Evolutionary conservation across 768 basidiomycete genomes (phyloP).

Genomic region (Candolleomyces aberdarensis): DNA sequence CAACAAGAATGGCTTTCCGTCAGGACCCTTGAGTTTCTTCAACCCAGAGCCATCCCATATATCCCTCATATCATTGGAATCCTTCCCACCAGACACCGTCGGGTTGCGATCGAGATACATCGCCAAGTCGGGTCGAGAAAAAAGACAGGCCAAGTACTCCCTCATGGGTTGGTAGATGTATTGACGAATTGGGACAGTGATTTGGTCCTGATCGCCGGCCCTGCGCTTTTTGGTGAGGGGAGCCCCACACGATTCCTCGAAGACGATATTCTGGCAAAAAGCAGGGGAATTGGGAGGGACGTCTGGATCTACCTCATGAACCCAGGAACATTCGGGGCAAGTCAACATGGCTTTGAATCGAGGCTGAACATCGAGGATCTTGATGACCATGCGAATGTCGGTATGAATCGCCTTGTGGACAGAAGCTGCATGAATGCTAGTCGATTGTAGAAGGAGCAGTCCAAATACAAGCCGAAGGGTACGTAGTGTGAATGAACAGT

Average conservation of each 20-base stretch:
- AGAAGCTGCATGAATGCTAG: not conserved
- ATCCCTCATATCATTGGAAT: not conserved
- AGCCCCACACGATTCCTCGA: too few species aligned
- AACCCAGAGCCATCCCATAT: slow-evolving; percentile 1
- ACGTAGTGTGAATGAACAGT: not conserved
- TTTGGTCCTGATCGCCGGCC: too few species aligned
- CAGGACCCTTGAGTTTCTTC: not conserved
- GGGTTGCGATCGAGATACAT: not conserved
- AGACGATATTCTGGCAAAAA: too few species aligned
- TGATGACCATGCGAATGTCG: too few species aligned
- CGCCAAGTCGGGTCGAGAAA: slow-evolving; percentile 16
- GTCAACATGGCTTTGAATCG: too few species aligned
- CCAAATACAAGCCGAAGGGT: not conserved
- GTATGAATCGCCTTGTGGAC: not conserved
- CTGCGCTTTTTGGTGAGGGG: too few species aligned
- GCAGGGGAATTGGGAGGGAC: too few species aligned
- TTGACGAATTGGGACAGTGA: not conserved
- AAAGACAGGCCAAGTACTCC: slow-evolving; percentile 19
- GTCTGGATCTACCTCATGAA: too few species aligned
- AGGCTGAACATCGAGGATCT: too few species aligned
- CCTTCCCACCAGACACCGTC: not conserved
- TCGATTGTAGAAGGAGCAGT: not conserved
- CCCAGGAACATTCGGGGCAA: too few species aligned
- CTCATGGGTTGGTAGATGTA: slow-evolving; percentile 17
- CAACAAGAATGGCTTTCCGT: slow-evolving; percentile 11